Base-by-base conservation (phyloP, 352 stramenopile genomes). In the Pythium volutum region DNA sequence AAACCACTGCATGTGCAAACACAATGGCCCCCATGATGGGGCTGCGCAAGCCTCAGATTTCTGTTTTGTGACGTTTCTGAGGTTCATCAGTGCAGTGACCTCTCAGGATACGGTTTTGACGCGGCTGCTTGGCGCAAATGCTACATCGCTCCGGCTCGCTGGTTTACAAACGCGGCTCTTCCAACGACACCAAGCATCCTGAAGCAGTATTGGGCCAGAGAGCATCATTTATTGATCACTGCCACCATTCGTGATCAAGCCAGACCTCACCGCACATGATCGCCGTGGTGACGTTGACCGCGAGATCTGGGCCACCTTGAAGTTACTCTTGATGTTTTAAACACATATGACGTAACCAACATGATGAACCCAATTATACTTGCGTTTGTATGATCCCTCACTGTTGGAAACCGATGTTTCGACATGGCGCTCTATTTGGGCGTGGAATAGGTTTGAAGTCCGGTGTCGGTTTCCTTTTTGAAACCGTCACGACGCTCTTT, bases 381-480 rank as follows among this genome's bases (percentile, higher is more conserved):
- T 56, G 49, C 41, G 4, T 22, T 56, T 56, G 31, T 56, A 43
- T 56, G 12, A 4, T 16, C 0, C 0, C 0, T n/a, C 18, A 16
- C 2, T 59, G 51, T 59, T 59, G 51, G 16, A 59, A 49, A 49
- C 23, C 4, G 36, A 58, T 64, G 57, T 56, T 64, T 64, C 57
- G 57, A 55, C 57, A 64, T 22, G 36, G 38, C 15, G 23, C 33
- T 43, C 36, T 59, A 66, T 50, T 55, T 7, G 20, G 51, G 46
- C n/a, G 22, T 23, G 25, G 54, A 9, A 12, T 69, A 69, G 62
- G 62, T 62, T 69, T 69, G 62, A 69, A 69, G 25, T 43, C 39
- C 22, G 7, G 52, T 38, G 14, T 2, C 25, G 2, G 50, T 59
- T 59, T 42, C 50, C 39, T 50, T 61, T 67, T 23, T 7, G 55